Percentiles rank a stretch among this genome's conserved stretches.
Conservation (phyloP, 306 rosid genomes). For the Ammopiptanthus mongolicus region DNA sequence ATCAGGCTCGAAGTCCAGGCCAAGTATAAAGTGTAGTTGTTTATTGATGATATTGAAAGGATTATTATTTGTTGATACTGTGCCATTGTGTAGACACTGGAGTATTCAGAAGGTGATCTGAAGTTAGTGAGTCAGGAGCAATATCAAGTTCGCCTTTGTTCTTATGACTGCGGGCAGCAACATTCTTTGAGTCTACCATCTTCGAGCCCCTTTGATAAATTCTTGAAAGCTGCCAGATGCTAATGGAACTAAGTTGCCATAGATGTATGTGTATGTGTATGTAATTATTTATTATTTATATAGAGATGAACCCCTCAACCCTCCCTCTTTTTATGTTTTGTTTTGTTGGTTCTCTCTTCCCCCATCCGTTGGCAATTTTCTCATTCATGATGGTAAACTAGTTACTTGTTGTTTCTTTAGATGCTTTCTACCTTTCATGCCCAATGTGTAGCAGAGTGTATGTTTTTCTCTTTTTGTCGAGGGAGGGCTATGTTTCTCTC, state of each 20-base stretch:
- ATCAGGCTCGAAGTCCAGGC: not conserved
- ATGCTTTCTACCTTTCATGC: not conserved
- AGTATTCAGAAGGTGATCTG: conserved; percentile 41
- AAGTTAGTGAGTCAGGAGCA: conserved; percentile 42
- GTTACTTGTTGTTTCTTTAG: conserved; percentile 1
- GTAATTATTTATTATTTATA: not conserved
- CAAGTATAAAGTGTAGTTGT: not conserved
- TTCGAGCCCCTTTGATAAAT: conserved; percentile 85
- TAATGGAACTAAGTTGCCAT: conserved; percentile 21
- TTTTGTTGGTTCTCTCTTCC: not conserved
- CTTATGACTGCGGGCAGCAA: conserved; percentile 44
- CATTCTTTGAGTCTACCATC: conserved; percentile 72
- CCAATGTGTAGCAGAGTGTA: not conserved
- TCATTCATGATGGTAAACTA: conserved; percentile 23
- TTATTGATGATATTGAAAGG: not conserved
- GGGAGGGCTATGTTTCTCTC: not conserved
- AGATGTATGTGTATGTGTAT: conserved; percentile 3
- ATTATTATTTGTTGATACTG: conserved; percentile 2
- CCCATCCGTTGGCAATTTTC: conserved; percentile 21
- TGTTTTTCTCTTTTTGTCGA: not conserved
- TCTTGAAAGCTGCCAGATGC: conserved; percentile 92
- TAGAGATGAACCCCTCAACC: not conserved
- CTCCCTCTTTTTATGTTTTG: not conserved
- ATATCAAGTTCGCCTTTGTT: conserved; percentile 43
- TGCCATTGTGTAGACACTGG: conserved; percentile 41